A percentile compares a stretch with the other conserved stretches of the same genome.
Conservation (phyloP, 1,139 yeast species). For the Scheffersomyces segobiensis region DNA sequence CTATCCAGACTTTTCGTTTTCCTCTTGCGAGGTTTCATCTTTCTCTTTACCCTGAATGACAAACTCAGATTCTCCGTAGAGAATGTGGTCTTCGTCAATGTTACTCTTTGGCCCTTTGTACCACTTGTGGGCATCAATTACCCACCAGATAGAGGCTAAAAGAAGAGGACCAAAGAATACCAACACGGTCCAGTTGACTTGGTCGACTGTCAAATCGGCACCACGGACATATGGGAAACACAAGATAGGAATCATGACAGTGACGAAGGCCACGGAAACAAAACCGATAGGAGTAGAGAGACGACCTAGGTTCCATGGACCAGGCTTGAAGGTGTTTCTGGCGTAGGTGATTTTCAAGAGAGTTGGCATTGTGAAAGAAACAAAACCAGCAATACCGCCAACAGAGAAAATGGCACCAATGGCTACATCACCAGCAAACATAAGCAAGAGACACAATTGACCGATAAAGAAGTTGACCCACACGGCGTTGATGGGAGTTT, state of each 20-base stretch:
- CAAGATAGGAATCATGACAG: conserved; percentile 64
- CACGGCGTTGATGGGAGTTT: conserved; percentile 71
- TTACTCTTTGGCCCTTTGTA: conserved; percentile 71
- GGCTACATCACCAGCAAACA: conserved; percentile 69
- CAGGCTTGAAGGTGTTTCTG: conserved; percentile 54
- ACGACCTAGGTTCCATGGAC: conserved; percentile 71
- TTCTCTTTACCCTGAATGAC: conserved; percentile 5
- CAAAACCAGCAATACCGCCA: conserved; percentile 72
- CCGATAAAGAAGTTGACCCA: conserved; percentile 64
- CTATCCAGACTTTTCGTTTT: not conserved
- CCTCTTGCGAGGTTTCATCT: not conserved
- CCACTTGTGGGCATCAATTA: conserved; percentile 60
- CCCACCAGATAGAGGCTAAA: conserved; percentile 52
- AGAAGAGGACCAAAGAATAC: conserved; percentile 69
- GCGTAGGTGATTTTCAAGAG: conserved; percentile 60
- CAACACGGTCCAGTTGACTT: conserved; percentile 72
- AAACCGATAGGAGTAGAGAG: conserved; percentile 50
- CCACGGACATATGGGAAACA: conserved; percentile 64
- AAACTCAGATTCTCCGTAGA: conserved; percentile 9
- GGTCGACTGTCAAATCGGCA: conserved; percentile 41
- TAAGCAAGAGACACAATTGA: conserved; percentile 53
- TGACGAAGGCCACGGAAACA: conserved; percentile 47
- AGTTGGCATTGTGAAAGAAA: conserved; percentile 71
- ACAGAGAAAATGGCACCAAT: conserved; percentile 77
- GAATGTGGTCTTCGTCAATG: conserved; percentile 38